phyloP scores from a whole-genome alignment of 495 filamentous ascomycete genomes.

The Tuber umbilicatum region DNA sequence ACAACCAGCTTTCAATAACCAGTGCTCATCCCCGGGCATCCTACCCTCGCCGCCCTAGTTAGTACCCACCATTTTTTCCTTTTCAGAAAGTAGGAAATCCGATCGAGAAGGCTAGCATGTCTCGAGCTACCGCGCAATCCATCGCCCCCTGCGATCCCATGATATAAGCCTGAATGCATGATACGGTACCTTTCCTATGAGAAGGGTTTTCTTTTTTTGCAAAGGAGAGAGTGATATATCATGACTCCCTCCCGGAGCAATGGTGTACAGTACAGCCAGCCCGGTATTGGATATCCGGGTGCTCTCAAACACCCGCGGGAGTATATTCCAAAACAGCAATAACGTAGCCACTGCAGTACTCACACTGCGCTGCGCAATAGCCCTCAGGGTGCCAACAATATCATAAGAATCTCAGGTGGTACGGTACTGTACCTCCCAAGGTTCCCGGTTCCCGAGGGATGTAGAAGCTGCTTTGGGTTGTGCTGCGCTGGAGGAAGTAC shows the following conservation, averaged over 20 bases:
- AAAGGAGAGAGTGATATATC: background rate
- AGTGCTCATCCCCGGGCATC: conserved; percentile 6
- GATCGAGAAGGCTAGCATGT: background rate
- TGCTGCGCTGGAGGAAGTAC: background rate
- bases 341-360: background rate
- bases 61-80: background rate
- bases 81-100: background rate
- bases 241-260: background rate
- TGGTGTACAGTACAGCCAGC: background rate
- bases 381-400: background rate
- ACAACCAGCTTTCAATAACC: background rate
- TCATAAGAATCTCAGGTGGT: background rate
- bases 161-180: background rate
- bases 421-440: background rate
- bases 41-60: conserved; percentile 10
- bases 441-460: background rate
- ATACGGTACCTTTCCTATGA: background rate
- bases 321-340: background rate
- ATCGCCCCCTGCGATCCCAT: background rate
- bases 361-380: background rate
- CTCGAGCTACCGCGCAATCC: background rate
- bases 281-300: background rate
- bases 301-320: background rate
- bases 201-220: background rate
- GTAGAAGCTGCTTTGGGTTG: background rate